Conservation (phyloP, 148 eudicot genomes). For the Rhododendron ovatum region DNA sequence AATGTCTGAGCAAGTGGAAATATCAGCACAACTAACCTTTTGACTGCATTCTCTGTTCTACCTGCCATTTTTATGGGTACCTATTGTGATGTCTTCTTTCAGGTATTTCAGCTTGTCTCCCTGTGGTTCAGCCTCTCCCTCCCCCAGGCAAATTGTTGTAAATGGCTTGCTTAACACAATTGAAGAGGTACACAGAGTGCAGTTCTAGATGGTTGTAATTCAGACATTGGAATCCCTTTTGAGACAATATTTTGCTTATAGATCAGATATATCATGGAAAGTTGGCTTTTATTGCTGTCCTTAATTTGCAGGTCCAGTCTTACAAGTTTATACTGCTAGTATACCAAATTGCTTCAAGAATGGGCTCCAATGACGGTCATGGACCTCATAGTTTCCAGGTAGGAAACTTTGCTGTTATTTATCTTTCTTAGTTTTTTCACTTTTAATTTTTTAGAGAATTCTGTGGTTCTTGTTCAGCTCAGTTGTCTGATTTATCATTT, state of each 20-base stretch:
- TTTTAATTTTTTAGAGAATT: background rate
- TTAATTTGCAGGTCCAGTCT: slow-evolving; percentile 70
- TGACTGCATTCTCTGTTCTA: slow-evolving; percentile 4
- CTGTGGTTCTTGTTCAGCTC: background rate
- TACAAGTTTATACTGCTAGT: slow-evolving; percentile 90
- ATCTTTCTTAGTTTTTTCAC: background rate
- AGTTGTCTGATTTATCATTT: background rate
- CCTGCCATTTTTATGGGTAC: background rate
- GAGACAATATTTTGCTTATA: background rate
- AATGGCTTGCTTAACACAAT: slow-evolving; percentile 72
- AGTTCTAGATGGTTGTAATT: background rate
- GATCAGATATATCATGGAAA: background rate
- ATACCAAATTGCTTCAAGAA: slow-evolving; percentile 95
- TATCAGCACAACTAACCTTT: background rate
- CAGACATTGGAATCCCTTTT: background rate
- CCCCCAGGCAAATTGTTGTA: slow-evolving; percentile 66
- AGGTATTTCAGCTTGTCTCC: slow-evolving; percentile 98
- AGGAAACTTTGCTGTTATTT: background rate
- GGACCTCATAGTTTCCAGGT: slow-evolving; percentile 89
- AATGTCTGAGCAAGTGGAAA: background rate
- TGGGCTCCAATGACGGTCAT: slow-evolving; percentile 77
- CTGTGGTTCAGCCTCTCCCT: slow-evolving; percentile 92
- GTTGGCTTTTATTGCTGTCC: background rate
- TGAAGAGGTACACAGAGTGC: slow-evolving; percentile 50
- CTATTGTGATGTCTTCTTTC: slow-evolving; percentile 18